A percentile compares a stretch with the other conserved stretches of the same genome.
Conservation (phyloP, 345 rosid genomes). For the Hirschfeldia incana region DNA sequence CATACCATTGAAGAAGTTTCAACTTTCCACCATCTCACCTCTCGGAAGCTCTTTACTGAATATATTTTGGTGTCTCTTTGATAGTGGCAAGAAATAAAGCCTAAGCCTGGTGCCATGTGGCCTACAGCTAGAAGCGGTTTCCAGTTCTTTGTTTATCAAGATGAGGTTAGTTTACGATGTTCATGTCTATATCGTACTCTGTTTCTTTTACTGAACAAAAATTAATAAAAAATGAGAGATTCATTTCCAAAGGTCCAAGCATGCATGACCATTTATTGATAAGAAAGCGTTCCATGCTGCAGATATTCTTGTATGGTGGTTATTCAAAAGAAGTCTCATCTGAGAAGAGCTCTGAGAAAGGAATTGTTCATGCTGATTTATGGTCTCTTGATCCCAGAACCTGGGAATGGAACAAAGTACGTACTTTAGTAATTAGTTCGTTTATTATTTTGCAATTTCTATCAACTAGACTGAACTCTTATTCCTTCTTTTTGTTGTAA, state of each 20-base stretch:
- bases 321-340: constrained; percentile 90
- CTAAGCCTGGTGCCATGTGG: constrained; percentile 91
- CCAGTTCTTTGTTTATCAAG: constrained; percentile 86
- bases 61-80: constrained; percentile 31
- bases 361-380: constrained; percentile 87
- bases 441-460: not conserved
- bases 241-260: not conserved
- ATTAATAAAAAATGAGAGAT: not conserved
- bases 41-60: constrained; percentile 14
- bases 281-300: constrained; percentile 25
- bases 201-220: not conserved
- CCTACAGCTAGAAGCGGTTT: constrained; percentile 95
- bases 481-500: not conserved
- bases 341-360: constrained; percentile 87
- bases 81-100: constrained; percentile 98
- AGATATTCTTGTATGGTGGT: constrained; percentile 91
- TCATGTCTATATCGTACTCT: constrained; percentile 18
- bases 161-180: constrained; percentile 55
- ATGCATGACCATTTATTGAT: constrained; percentile 3
- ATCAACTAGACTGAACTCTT: not conserved
- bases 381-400: constrained; percentile 98
- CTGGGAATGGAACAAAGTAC: constrained; percentile 99
- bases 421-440: constrained; percentile 12
- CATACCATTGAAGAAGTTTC: constrained; percentile 2
- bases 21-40: not conserved